A percentile compares a stretch with the other conserved stretches of the same genome.
Conservation (phyloP, 108 stramenopile genomes). For the Pseudonitzschia multiseries region DNA sequence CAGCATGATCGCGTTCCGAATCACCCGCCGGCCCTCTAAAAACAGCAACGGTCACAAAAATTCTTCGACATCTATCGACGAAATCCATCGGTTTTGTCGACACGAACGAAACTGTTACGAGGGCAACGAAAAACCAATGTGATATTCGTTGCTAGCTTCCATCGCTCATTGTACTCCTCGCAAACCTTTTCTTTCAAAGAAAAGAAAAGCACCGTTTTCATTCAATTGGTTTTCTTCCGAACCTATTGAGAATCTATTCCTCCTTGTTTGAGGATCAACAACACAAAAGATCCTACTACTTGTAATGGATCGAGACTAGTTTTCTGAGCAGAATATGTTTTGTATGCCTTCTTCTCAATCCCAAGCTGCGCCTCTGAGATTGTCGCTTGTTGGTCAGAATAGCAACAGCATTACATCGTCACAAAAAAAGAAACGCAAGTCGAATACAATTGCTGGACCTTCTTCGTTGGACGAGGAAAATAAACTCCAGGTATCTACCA, state of each 20-base stretch:
- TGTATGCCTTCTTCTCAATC: not conserved
- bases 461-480: constrained; percentile 15
- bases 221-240: not conserved
- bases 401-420: not conserved
- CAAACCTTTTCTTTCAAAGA: constrained; percentile 1
- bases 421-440: constrained; percentile 18
- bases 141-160: not conserved
- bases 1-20: not conserved
- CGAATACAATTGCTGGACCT: constrained; percentile 6
- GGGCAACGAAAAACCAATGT: constrained; percentile 33
- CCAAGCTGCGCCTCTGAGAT: not conserved
- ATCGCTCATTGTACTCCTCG: not conserved
- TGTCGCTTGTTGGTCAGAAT: constrained; percentile 8
- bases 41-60: constrained; percentile 7
- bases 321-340: constrained; percentile 7
- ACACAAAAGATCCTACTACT: not conserved
- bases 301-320: not conserved
- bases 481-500: not conserved
- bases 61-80: not conserved
- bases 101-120: constrained; percentile 20
- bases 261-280: not conserved
- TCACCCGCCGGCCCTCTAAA: not conserved
- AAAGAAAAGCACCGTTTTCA: not conserved
- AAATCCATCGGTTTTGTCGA: constrained; percentile 5
- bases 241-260: not conserved